A percentile compares a stretch with the other conserved stretches of the same genome.
Conservation (phyloP, 768 basidiomycete genomes). For the Pleurotus pulmonarius region DNA sequence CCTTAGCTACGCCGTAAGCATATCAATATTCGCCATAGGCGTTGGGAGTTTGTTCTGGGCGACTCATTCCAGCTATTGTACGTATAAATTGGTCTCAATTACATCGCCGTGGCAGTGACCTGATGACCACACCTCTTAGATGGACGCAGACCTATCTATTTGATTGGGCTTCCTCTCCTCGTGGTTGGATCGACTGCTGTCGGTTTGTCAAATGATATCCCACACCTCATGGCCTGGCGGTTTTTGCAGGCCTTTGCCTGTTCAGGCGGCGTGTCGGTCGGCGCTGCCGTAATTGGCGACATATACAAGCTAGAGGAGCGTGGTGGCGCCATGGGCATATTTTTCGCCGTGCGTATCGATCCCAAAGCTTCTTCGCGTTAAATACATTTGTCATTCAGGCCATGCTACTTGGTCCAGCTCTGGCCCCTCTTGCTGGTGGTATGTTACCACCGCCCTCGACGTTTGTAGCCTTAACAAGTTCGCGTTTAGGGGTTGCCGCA, state of each 20-base stretch:
- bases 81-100: conserved; percentile 7
- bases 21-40: conserved; percentile 43
- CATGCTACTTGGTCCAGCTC: conserved; percentile 52
- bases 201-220: conserved; percentile 37
- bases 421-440: conserved; percentile 61
- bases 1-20: conserved; percentile 32
- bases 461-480: not conserved
- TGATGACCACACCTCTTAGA: conserved; percentile 31
- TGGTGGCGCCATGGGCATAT: conserved; percentile 55
- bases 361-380: not conserved
- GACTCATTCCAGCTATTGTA: conserved; percentile 48
- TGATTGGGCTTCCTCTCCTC: conserved; percentile 55
- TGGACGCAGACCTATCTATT: conserved; percentile 60
- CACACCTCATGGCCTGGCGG: conserved; percentile 54
- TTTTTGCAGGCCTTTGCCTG: conserved; percentile 66
- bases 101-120: not conserved
- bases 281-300: conserved; percentile 59
- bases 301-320: conserved; percentile 64
- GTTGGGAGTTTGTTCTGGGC: conserved; percentile 50
- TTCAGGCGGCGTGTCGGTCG: conserved; percentile 52
- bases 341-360: conserved; percentile 39
- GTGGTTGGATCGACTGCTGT: conserved; percentile 60
- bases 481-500: conserved; percentile 37
- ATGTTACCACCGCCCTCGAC: not conserved
- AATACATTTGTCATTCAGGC: conserved; percentile 28